These are phyloP conservation scores for Epichloe hybrida DNA, from an alignment of 2,329 filamentous ascomycete species.

Conservation along the genomic window DNA sequence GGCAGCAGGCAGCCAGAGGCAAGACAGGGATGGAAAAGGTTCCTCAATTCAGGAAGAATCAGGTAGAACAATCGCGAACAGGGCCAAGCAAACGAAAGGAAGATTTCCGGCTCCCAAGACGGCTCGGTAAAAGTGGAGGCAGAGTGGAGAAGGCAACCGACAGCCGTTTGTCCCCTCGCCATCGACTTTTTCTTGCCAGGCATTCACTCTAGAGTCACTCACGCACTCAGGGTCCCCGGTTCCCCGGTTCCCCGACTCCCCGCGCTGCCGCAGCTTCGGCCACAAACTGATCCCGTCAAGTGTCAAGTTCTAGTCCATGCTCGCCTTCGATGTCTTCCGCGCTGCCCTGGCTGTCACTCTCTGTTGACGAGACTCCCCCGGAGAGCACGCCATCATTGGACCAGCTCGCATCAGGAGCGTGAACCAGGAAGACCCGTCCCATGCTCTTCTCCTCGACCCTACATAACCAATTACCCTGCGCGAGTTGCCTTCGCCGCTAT, in stretches of 20 bases:
- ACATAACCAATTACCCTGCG: conserved; percentile 1
- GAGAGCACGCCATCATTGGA: conserved; percentile 4
- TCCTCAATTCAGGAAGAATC: too few relatives aligned
- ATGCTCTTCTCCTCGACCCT: neutral
- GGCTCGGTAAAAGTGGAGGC: too few relatives aligned
- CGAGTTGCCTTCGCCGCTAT: neutral
- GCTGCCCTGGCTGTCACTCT: neutral
- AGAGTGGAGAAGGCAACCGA: too few relatives aligned
- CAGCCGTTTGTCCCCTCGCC: too few relatives aligned
- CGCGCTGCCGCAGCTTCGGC: neutral
- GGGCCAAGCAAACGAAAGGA: too few relatives aligned
- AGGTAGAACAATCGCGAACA: too few relatives aligned
- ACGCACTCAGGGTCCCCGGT: too few relatives aligned
- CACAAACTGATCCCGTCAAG: neutral
- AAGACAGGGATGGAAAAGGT: neutral
- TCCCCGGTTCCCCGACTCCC: too few relatives aligned
- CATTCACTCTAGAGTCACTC: too few relatives aligned
- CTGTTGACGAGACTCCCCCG: neutral
- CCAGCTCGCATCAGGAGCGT: neutral
- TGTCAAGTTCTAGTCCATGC: neutral
- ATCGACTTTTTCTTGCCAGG: too few relatives aligned
- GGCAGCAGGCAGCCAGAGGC: neutral
- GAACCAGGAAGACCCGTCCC: neutral
- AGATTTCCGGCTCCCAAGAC: too few relatives aligned
- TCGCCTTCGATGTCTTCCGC: neutral